phyloP scores from a whole-genome alignment of 2,329 filamentous ascomycete genomes.

The Ceratocystis colombiana region DNA sequence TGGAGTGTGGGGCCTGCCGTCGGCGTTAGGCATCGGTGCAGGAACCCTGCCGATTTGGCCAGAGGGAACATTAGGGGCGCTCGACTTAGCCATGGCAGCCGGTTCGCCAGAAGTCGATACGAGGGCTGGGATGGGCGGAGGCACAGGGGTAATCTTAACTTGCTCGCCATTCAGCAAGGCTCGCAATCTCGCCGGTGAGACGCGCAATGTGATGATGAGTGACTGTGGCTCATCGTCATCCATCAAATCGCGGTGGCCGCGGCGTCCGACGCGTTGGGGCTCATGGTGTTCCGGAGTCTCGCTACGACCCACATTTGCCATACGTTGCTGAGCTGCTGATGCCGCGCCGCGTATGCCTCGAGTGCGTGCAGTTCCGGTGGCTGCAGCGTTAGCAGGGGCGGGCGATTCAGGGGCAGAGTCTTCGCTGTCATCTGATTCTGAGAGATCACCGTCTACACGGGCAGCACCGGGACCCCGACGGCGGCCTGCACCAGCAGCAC shows the following conservation, averaged over 20 bases:
- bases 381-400: conserved; percentile 50
- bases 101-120: conserved; percentile 15
- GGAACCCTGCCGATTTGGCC: conserved; percentile 57
- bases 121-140: conserved; percentile 17
- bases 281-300: conserved; percentile 84
- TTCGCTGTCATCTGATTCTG: conserved; percentile 86
- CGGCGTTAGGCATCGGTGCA: conserved; percentile 51
- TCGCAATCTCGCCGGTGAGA: conserved; percentile 60
- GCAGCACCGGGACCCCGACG: conserved; percentile 36
- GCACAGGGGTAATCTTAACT: conserved; percentile 27
- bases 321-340: conserved; percentile 73
- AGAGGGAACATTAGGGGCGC: conserved; percentile 34
- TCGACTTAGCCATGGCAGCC: conserved; percentile 6
- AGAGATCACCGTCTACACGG: conserved; percentile 56
- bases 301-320: conserved; percentile 71
- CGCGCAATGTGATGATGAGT: conserved; percentile 63
- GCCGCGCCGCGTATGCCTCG: conserved; percentile 84
- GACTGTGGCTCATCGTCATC: conserved; percentile 69
- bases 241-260: conserved; percentile 52
- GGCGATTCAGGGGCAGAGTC: conserved; percentile 82
- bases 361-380: conserved; percentile 69
- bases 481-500: conserved; percentile 50
- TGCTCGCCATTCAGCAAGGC: conserved; percentile 49
- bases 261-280: conserved; percentile 52
- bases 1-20: conserved; percentile 45